Evolutionary conservation across 495 filamentous ascomycete species (phyloP).

Genomic region (Coniosporium apollinis): DNA sequence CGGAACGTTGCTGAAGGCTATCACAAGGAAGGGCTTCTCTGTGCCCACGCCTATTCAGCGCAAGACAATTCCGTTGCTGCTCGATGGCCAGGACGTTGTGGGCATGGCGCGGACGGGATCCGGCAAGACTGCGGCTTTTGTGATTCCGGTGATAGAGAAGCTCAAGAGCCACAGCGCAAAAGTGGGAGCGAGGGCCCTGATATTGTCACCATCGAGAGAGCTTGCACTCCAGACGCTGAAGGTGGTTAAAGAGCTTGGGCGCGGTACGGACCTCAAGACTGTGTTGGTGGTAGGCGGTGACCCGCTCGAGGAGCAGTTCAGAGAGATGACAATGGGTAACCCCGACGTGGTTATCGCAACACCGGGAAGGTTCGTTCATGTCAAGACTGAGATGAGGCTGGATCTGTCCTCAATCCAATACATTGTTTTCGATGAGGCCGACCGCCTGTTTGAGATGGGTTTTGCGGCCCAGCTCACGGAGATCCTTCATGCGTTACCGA

Average conservation of each 20-base stretch:
- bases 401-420: slow-evolving; percentile 75
- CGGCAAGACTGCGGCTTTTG: slow-evolving; percentile 93
- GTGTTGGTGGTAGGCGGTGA: slow-evolving; percentile 89
- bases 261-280: slow-evolving; percentile 76
- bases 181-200: slow-evolving; percentile 68
- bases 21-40: slow-evolving; percentile 81
- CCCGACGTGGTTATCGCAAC: slow-evolving; percentile 95
- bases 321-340: slow-evolving; percentile 78
- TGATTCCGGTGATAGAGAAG: slow-evolving; percentile 94
- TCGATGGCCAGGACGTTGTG: slow-evolving; percentile 82
- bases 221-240: slow-evolving; percentile 88
- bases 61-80: slow-evolving; percentile 81
- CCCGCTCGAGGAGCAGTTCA: slow-evolving; percentile 89
- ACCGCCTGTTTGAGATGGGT: slow-evolving; percentile 94
- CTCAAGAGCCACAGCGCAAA: slow-evolving; percentile 75
- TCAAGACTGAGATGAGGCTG: slow-evolving; percentile 88
- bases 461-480: slow-evolving; percentile 86
- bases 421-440: slow-evolving; percentile 93
- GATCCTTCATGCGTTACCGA: slow-evolving; percentile 75
- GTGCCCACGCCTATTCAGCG: slow-evolving; percentile 95
- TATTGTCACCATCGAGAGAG: slow-evolving; percentile 84
- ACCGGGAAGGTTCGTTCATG: slow-evolving; percentile 83
- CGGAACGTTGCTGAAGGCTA: slow-evolving; percentile 66
- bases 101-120: slow-evolving; percentile 96
- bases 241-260: slow-evolving; percentile 84